Evolutionary conservation across 768 basidiomycete genomes (phyloP), one percentile per base, ranked within the genome.

Genomic region (Boletus fagicola): DNA sequence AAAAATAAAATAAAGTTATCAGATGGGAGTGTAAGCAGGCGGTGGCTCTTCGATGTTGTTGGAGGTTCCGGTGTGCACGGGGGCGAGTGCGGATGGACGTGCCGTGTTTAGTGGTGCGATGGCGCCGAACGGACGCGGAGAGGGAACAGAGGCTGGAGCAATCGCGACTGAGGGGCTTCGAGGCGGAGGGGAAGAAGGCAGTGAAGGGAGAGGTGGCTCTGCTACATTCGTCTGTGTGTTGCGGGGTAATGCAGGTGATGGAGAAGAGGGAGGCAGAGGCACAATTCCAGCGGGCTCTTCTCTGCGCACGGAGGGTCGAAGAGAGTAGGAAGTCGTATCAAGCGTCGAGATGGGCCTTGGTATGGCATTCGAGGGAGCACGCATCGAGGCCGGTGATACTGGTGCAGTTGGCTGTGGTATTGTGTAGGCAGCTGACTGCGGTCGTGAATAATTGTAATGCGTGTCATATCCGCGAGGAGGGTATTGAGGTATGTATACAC

Each of bases 11-110:
- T 5, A 35, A 48, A 20, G 1, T 3, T n/a, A 15, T 71, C 30
- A 62, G 2, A 60, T 4, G 15, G 62, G 61, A 20, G 69, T 72
- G 13, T 70, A 70, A 30, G 71, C 64, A 13, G 69, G 69, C 12
- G 69, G 69, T 30, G 69, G 59, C 2, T 69, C 71, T 2, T 49
- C 57, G 22, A 42, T 18, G 26, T 35, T 50, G n/a, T 22, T 51
- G 15, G 55, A 50, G 31, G 33, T 31, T 15, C 61, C 70, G 0
- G 70, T 68, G 11, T 54, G 12, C 46, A 57, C 51, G 16, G 59
- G 49, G 6, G 53, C 11, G 11, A 62, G 42, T 15, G 44, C 40
- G 42, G 30, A 22, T 5, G 60, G 53, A 18, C 52, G 63, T 20
- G 56, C 2, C 30, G 48, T 3, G 15, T 39, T 46, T 5, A 31